These are phyloP conservation scores for Eucalyptus cladocalyx DNA, from an alignment of 345 rosid genomes.

Conservation along the genomic window DNA sequence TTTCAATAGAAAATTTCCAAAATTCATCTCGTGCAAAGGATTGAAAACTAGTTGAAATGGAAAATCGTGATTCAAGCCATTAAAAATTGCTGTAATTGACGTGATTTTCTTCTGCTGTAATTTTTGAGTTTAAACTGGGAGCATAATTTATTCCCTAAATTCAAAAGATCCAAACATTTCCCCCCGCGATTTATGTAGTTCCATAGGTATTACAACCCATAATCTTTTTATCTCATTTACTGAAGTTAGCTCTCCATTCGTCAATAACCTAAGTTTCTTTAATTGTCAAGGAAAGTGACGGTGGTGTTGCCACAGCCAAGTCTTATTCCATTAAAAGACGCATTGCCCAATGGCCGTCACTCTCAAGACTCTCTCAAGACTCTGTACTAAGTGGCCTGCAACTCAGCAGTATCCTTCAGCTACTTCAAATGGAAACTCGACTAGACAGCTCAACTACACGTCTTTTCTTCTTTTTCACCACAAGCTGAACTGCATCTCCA, in stretches of 20 bases:
- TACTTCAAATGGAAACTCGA: not conserved
- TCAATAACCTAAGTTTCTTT: not conserved
- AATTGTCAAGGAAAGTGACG: not conserved
- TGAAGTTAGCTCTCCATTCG: not conserved
- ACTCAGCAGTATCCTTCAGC: not conserved
- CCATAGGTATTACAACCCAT: not conserved
- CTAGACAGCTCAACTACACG: not conserved
- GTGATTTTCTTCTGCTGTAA: not conserved
- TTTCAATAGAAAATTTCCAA: too few species aligned
- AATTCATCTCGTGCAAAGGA: too few species aligned
- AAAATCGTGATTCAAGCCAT: not conserved
- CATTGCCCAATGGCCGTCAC: not conserved
- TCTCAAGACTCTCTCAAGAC: not conserved
- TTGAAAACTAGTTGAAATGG: not conserved
- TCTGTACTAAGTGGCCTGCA: not conserved
- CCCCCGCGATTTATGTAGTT: not conserved
- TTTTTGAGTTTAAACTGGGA: not conserved
- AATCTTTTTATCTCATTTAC: not conserved
- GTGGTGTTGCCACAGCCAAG: not conserved
- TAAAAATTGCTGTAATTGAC: too few species aligned
- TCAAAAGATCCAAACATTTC: not conserved
- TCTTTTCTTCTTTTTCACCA: not conserved
- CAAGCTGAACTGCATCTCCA: not conserved
- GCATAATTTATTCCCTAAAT: not conserved
- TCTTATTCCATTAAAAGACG: not conserved